Conservation (phyloP, 208 protist genomes). For the Phytomonas sp. region DNA sequence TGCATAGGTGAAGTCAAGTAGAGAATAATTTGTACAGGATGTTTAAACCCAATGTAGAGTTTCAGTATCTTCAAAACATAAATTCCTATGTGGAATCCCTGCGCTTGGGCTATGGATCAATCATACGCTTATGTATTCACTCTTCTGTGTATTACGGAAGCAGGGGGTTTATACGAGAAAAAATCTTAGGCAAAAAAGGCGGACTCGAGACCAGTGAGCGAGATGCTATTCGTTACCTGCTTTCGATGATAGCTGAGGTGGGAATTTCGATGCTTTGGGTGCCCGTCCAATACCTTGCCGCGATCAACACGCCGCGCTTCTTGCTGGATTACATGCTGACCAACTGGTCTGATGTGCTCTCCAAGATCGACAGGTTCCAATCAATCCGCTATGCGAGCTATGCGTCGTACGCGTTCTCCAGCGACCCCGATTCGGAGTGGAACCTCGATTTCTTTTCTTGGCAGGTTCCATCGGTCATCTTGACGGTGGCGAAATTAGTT, state of each 20-base stretch:
- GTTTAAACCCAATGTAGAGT: slow-evolving; percentile 4
- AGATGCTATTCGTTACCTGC: slow-evolving; percentile 40
- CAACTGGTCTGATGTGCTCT: slow-evolving; percentile 50
- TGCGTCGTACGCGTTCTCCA: slow-evolving; percentile 60
- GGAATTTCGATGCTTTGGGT: slow-evolving; percentile 50
- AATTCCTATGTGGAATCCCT: slow-evolving; percentile 39
- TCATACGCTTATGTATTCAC: slow-evolving; percentile 58
- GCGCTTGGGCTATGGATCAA: slow-evolving; percentile 47
- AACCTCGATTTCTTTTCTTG: slow-evolving; percentile 79
- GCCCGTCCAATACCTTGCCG: slow-evolving; percentile 64
- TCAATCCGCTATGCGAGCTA: slow-evolving; percentile 53
- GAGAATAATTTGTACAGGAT: slow-evolving; percentile 7
- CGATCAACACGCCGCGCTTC: slow-evolving; percentile 66
- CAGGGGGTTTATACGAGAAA: slow-evolving; percentile 29
- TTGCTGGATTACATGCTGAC: slow-evolving; percentile 76
- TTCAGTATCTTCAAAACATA: slow-evolving; percentile 35
- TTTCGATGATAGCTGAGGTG: slow-evolving; percentile 43
- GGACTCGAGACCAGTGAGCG: slow-evolving; percentile 15
- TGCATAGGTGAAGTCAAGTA: not conserved
- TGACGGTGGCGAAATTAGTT: slow-evolving; percentile 63
- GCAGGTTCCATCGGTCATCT: slow-evolving; percentile 60
- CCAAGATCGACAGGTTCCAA: slow-evolving; percentile 49
- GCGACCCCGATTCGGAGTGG: slow-evolving; percentile 38
- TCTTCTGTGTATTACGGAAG: slow-evolving; percentile 52
- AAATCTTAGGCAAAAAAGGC: slow-evolving; percentile 31